phyloP scores from a whole-genome alignment of 495 filamentous ascomycete species.

The Hypoxylon perforatum region DNA sequence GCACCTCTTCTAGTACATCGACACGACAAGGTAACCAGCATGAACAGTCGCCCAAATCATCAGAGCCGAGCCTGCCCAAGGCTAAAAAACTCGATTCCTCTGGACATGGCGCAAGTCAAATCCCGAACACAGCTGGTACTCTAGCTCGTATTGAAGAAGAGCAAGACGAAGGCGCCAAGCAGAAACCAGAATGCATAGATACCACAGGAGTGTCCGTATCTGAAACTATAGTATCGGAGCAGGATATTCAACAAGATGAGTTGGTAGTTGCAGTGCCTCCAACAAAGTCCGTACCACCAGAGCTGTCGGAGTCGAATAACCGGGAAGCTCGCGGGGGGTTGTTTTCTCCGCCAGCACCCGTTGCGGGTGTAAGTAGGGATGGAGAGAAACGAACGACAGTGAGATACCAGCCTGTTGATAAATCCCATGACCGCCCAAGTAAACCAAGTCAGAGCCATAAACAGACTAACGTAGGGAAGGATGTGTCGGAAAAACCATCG shows the following conservation, averaged over 20 bases:
- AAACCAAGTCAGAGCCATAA: neutral
- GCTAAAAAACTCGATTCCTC: neutral
- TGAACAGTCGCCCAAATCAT: neutral
- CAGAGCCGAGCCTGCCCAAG: constrained; percentile 1
- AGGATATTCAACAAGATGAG: neutral
- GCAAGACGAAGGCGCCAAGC: neutral
- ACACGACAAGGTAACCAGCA: neutral
- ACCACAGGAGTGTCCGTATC: neutral
- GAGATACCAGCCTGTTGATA: neutral
- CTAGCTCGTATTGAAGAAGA: neutral
- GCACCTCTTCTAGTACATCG: neutral
- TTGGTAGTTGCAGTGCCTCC: neutral
- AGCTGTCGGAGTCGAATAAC: neutral
- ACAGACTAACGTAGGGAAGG: neutral
- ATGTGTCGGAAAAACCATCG: neutral
- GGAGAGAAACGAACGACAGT: neutral
- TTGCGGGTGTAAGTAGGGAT: neutral
- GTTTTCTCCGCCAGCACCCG: neutral
- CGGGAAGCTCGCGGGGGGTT: neutral
- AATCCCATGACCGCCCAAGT: too few species aligned
- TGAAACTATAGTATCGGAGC: neutral
- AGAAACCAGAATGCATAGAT: neutral
- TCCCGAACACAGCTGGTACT: neutral
- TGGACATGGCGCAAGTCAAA: neutral
- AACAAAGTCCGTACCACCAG: neutral